Evolutionary conservation across 2,329 filamentous ascomycete species (phyloP), one percentile per base, ranked within the genome.

Genomic region (Pseudocercospora fijiensis): DNA sequence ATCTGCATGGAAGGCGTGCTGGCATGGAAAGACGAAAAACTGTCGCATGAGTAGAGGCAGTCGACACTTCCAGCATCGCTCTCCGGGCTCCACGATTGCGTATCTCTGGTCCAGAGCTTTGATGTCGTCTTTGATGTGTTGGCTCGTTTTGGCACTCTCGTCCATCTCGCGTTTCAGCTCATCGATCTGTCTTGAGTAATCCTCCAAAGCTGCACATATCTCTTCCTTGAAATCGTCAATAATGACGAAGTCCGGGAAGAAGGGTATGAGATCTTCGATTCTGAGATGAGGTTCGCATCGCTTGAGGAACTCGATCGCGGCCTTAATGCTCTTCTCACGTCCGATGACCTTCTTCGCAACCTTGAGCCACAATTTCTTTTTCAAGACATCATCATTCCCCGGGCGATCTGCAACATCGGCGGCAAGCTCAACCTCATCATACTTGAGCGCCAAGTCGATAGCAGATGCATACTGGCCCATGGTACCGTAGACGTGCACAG

Each of bases 161-260:
- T 99, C 95, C 95, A 99, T 99, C 77, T 98, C 94, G 68, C 89
- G 87, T 74, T 93, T 92, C 43, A 99, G 81, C 1, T 82, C 83
- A 73, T 98, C 95, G 69, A 99, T 99, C 70, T 91, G 92, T 41
- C 91, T 89, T 53, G 88, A 90, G 79, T 99, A 99, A 67, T 96
- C 91, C 77, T 99, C 95, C 1, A 99, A 84, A 0, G 96, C 95
- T 0, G 87, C 83, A 79, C 95, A 99, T 41, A 99, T 98, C 76
- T 99, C 95, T 67, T 98, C 93, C 75, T 98, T 97, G 84, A 99
- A 99, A 77, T 98, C 95, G 75, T 99, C 95, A 66, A 99, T 98
- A 58, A 98, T 90, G 24, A 98, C 92, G 75, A 99, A 99, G 76
- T 99, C 95, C 0, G 95, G 95, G 79, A 99, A 99, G 81, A 99